Evolutionary conservation across 768 basidiomycete genomes (phyloP).

Genomic region (Boletus tomentosulus): DNA sequence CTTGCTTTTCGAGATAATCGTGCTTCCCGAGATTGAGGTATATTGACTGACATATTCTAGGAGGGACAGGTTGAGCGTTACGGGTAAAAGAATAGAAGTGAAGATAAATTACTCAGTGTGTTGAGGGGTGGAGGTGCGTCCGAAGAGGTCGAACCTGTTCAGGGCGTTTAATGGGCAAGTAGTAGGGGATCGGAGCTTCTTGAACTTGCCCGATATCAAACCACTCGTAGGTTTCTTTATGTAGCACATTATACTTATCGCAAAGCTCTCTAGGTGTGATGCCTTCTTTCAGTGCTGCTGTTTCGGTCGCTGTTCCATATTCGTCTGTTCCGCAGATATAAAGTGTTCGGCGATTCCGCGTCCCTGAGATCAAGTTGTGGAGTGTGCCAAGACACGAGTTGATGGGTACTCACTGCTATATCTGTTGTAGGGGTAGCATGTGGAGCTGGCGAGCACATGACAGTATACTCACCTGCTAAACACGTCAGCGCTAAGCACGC

Average conservation of each 20-base stretch:
- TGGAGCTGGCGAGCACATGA: constrained; percentile 4
- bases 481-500: constrained; percentile 94
- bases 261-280: constrained; percentile 77
- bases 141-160: constrained; percentile 88
- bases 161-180: background rate
- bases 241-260: constrained; percentile 86
- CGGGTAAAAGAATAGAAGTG: background rate
- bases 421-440: constrained; percentile 29
- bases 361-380: constrained; percentile 32
- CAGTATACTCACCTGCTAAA: constrained; percentile 74
- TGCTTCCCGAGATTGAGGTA: constrained; percentile 82
- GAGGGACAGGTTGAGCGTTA: background rate
- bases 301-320: constrained; percentile 99
- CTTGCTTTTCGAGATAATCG: constrained; percentile 71
- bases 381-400: background rate
- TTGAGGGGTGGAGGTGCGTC: constrained; percentile 84
- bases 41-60: constrained; percentile 85
- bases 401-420: constrained; percentile 51
- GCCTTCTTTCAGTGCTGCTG: constrained; percentile 88
- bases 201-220: constrained; percentile 82
- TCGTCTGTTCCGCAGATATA: constrained; percentile 99
- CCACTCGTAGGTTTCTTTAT: constrained; percentile 94
- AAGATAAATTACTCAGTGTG: constrained; percentile 72
- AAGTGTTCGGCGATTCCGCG: constrained; percentile 82
- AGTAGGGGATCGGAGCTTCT: background rate